phyloP scores from a whole-genome alignment of 148 eudicot genomes.

The Chenopodium formosanum region DNA sequence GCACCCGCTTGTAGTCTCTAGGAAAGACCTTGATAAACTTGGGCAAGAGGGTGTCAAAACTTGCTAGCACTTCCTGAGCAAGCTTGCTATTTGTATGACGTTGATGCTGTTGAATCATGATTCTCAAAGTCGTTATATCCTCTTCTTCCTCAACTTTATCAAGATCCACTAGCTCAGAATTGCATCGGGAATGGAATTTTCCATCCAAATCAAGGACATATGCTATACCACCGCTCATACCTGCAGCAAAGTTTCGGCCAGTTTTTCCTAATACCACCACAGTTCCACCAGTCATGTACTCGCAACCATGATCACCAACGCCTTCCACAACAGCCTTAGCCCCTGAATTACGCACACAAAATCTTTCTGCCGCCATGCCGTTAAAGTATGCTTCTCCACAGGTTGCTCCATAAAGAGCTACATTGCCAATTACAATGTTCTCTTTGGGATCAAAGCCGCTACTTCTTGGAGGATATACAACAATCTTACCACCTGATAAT shows the following conservation, averaged over 20 bases:
- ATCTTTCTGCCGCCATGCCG: constrained; percentile 99
- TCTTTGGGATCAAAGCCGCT: constrained; percentile 96
- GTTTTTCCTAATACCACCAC: constrained; percentile 89
- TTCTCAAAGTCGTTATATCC: constrained; percentile 73
- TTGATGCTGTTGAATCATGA: constrained; percentile 98
- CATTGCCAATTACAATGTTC: constrained; percentile 96
- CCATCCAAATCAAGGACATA: constrained; percentile 80
- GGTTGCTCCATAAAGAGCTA: constrained; percentile 94
- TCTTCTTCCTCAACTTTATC: constrained; percentile 93
- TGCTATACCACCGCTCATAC: constrained; percentile 98
- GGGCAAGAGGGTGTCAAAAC: constrained; percentile 71
- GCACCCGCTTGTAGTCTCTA: constrained; percentile 86
- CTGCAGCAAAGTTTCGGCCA: constrained; percentile 97
- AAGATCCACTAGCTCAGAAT: constrained; percentile 88
- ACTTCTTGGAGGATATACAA: constrained; percentile 85
- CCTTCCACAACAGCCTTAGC: constrained; percentile 98
- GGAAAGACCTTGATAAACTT: constrained; percentile 92
- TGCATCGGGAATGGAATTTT: constrained; percentile 66
- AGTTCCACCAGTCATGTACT: constrained; percentile 99
- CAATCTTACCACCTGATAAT: constrained; percentile 87
- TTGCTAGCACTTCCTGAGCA: constrained; percentile 75
- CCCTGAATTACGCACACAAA: constrained; percentile 94
- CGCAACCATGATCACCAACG: constrained; percentile 98
- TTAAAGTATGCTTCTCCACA: constrained; percentile 92
- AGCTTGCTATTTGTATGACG: constrained; percentile 87